Base-by-base conservation (phyloP, 1,139 yeast genomes). In the Suhomyces ambrosiae region DNA sequence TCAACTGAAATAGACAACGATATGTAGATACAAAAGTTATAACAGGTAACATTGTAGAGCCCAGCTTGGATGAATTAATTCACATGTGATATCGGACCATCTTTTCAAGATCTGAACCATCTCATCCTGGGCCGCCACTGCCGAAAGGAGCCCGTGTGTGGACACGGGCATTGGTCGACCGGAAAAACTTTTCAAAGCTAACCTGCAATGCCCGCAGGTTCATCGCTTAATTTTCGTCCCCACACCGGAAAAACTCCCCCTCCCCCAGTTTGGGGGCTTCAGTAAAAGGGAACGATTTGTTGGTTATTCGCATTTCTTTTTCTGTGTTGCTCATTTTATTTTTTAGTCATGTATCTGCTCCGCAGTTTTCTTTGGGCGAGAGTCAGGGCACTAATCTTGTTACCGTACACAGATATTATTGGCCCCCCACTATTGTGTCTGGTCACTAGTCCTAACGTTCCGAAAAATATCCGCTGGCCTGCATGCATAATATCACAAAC, bases 221-320 rank as follows among this genome's bases (percentile, higher is more conserved):
- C 21, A 18, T 18, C 21, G 21, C 21, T 18, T 23, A 23, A n/a
- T 15, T 6, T 23, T 24, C 15, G 29, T 22, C 40, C 36, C 31
- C 40, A 37, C 40, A 33, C 27, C 40, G 40, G 40, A 37, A 37
- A 32, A 37, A 37, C 35, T 32, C 12, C 11, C 19, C 19, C n/a
- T 9, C 9, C 26, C 30, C 28, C 28, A 13, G n/a, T 7, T 23
- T 13, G n/a, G 14, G 23, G 18, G 21, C n/a, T n/a, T n/a, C n/a
- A n/a, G n/a, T n/a, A 14, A 19, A 12, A 6, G 8, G 7, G 27
- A 23, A 15, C 27, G 23, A 5, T 21, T 25, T 35, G 37, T 30
- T 30, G 33, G 30, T 26, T 30, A 12, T 4, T 18, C 27, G 9
- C 33, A 30, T 35, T 35, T 35, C 38, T 37, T 33, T 33, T 33